Conservation (phyloP, 805 yeast genomes). For the Nakazawaea ishiwadae region DNA sequence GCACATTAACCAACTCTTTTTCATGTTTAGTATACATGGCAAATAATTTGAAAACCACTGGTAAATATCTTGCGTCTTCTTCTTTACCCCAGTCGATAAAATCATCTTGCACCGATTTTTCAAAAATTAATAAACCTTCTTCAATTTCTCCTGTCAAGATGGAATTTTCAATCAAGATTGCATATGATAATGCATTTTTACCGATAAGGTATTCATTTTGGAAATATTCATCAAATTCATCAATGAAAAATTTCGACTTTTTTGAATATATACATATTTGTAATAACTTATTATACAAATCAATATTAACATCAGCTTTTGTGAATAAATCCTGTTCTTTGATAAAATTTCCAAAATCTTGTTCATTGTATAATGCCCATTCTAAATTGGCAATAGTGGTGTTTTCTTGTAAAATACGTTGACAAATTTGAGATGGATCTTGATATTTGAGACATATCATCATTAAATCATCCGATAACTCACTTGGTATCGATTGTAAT, state of each 20-base stretch:
- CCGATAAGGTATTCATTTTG: slow-evolving; percentile 25
- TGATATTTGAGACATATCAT: slow-evolving; percentile 21
- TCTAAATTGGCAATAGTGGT: slow-evolving; percentile 20
- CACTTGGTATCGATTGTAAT: too few species aligned
- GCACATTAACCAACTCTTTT: slow-evolving; percentile 14
- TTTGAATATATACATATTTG: slow-evolving; percentile 23
- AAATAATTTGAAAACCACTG: slow-evolving; percentile 22
- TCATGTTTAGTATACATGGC: slow-evolving; percentile 15
- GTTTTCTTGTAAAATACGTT: slow-evolving; percentile 14
- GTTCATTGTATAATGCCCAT: slow-evolving; percentile 13
- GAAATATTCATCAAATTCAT: slow-evolving; percentile 24
- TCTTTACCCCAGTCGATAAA: slow-evolving; percentile 39
- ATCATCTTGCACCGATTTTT: slow-evolving; percentile 30
- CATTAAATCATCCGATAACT: slow-evolving; percentile 23
- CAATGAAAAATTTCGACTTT: slow-evolving; percentile 21
- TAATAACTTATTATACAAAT: slow-evolving; percentile 22
- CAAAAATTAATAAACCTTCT: slow-evolving; percentile 29
- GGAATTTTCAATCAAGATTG: slow-evolving; percentile 29
- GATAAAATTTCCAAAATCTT: slow-evolving; percentile 31
- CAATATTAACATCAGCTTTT: slow-evolving; percentile 17
- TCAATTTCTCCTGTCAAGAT: slow-evolving; percentile 27
- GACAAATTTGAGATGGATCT: slow-evolving; percentile 20
- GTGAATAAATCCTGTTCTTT: slow-evolving; percentile 15
- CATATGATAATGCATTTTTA: slow-evolving; percentile 31
- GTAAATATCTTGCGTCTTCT: slow-evolving; percentile 23